These are phyloP conservation scores for Ormosia semicastrata DNA, from an alignment of 306 rosid genomes.

Conservation along the genomic window DNA sequence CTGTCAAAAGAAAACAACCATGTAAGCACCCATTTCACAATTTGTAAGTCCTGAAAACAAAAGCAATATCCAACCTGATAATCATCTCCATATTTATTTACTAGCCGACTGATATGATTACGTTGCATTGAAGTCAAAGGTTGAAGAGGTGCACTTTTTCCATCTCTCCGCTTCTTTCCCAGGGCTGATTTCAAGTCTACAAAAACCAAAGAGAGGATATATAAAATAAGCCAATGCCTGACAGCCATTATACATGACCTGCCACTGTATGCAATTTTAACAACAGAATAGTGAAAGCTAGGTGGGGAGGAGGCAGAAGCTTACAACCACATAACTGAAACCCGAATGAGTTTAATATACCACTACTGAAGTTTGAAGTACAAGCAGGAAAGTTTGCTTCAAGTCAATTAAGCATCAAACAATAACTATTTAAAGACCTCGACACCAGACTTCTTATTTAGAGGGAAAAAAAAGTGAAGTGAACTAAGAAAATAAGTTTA, in stretches of 20 bases:
- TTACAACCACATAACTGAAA: not conserved
- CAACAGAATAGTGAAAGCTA: not conserved
- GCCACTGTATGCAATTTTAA: not conserved
- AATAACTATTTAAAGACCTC: not conserved
- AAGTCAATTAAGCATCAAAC: not conserved
- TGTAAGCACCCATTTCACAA: not conserved
- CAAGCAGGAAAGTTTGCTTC: not conserved
- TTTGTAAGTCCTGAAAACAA: not conserved
- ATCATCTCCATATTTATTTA: constrained; percentile 72
- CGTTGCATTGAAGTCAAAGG: constrained; percentile 86
- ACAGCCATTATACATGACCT: not conserved
- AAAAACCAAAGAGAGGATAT: constrained; percentile 15
- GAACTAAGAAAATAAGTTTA: not conserved
- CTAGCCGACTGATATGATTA: constrained; percentile 51
- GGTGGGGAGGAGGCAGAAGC: not conserved
- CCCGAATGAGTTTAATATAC: not conserved
- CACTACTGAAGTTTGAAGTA: not conserved
- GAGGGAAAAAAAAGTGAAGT: not conserved
- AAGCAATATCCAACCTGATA: constrained; percentile 46
- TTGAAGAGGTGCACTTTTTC: constrained; percentile 55
- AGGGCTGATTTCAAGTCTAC: constrained; percentile 77
- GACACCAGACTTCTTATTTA: not conserved
- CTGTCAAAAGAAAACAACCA: constrained; percentile 40
- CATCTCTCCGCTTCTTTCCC: constrained; percentile 87
- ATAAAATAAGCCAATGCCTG: not conserved